These are phyloP conservation scores for Entonaema liquescens DNA, from an alignment of 495 filamentous ascomycete species.

Conservation along the genomic window DNA sequence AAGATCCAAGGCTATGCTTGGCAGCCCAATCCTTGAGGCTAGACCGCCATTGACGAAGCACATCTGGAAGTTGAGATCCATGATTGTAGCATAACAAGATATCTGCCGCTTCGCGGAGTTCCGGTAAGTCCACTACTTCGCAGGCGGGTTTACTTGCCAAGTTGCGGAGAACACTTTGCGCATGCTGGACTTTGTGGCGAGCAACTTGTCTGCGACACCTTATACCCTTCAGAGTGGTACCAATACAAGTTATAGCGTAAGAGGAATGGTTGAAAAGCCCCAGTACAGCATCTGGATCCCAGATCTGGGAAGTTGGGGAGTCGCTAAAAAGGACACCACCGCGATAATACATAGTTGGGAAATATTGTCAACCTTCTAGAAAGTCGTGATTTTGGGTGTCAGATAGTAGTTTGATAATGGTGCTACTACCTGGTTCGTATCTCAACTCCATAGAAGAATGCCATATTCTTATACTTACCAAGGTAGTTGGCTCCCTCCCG, in stretches of 20 bases:
- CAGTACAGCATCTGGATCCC: constrained; percentile 24
- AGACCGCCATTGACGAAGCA: constrained; percentile 4
- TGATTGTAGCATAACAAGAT: constrained; percentile 24
- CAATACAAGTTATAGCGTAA: constrained; percentile 4
- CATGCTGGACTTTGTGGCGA: constrained; percentile 1
- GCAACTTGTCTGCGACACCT: constrained; percentile 10
- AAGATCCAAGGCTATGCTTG: neutral
- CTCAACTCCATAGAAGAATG: neutral
- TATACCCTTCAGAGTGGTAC: neutral
- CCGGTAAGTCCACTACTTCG: constrained; percentile 11
- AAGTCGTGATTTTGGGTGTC: neutral
- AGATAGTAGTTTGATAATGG: neutral
- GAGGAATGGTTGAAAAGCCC: constrained; percentile 4
- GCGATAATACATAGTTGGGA: constrained; percentile 8
- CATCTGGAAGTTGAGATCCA: neutral
- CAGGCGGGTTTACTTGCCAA: neutral
- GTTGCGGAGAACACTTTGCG: neutral
- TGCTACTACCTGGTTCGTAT: neutral
- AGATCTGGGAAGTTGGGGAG: neutral
- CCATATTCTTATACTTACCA: neutral
- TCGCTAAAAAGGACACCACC: neutral
- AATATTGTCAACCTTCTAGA: neutral
- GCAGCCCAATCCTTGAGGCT: neutral
- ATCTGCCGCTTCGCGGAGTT: constrained; percentile 4
- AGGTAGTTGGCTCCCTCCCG: constrained; percentile 13